Evolutionary conservation across 2,329 filamentous ascomycete genomes (phyloP).

Genomic region (Microcera coccophila): DNA sequence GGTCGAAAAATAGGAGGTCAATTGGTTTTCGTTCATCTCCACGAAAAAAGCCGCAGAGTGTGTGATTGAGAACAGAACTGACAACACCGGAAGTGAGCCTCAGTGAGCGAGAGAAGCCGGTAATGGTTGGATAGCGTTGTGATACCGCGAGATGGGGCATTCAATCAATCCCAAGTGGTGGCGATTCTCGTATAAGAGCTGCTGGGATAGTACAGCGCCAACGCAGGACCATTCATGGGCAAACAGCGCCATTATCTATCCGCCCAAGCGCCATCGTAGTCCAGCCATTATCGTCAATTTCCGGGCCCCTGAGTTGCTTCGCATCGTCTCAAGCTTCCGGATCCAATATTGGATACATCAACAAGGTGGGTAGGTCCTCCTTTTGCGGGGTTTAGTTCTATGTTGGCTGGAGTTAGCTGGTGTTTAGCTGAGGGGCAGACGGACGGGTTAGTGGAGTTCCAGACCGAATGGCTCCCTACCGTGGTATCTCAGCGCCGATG

Average conservation of each 20-base stretch:
- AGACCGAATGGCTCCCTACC: too few relatives aligned
- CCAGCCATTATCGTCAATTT: constrained; percentile 23
- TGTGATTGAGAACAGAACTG: background rate
- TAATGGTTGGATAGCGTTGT: background rate
- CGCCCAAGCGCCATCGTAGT: constrained; percentile 4
- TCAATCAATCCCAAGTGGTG: constrained; percentile 7
- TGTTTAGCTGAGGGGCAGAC: too few relatives aligned
- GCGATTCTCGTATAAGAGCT: constrained; percentile 15
- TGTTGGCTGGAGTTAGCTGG: too few relatives aligned
- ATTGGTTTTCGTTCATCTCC: background rate
- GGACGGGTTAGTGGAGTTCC: too few relatives aligned
- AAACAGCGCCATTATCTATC: constrained; percentile 13
- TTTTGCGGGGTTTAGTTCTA: constrained; percentile 22
- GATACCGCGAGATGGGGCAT: background rate
- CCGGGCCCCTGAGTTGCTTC: constrained; percentile 3
- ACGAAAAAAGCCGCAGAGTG: background rate
- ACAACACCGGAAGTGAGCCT: too few relatives aligned
- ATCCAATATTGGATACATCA: background rate
- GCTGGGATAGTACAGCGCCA: constrained; percentile 13
- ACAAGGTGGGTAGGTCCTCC: constrained; percentile 8
- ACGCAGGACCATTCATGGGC: background rate
- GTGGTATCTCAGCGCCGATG: too few relatives aligned
- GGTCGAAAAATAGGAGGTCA: background rate
- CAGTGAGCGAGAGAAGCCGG: too few relatives aligned
- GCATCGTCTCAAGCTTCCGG: constrained; percentile 2